Evolutionary conservation across 1,284 basidiomycete species (phyloP).

Genomic region (Farysia itapuensis): DNA sequence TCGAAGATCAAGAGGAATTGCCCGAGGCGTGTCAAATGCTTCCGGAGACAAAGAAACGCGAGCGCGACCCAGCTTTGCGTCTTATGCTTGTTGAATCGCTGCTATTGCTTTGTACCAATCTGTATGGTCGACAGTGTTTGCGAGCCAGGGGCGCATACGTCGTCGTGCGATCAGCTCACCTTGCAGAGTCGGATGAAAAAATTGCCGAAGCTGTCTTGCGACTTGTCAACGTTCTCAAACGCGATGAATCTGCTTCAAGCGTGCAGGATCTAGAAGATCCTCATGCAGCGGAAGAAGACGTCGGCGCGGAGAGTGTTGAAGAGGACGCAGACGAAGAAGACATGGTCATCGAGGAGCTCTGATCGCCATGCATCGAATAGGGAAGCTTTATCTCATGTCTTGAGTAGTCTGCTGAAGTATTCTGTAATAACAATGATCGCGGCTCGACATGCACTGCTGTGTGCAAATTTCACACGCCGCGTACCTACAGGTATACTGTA

Average conservation of each 20-base stretch:
- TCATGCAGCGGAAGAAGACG: constrained; percentile 28
- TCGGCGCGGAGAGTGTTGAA: constrained; percentile 15
- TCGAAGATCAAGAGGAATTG: constrained; percentile 83
- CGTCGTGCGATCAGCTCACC: constrained; percentile 78
- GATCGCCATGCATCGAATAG: too few species aligned
- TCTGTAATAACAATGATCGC: too few species aligned
- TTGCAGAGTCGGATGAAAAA: constrained; percentile 76
- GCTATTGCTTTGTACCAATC: constrained; percentile 82
- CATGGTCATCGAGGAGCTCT: constrained; percentile 54
- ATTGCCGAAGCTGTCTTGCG: constrained; percentile 56
- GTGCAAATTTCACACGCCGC: too few species aligned
- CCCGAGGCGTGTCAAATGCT: constrained; percentile 85
- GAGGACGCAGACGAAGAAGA: constrained; percentile 21
- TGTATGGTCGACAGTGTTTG: constrained; percentile 80
- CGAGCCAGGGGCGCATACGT: constrained; percentile 82
- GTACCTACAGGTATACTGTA: too few species aligned
- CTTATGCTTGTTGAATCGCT: constrained; percentile 86
- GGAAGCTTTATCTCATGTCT: too few species aligned
- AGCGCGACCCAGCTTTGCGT: constrained; percentile 76
- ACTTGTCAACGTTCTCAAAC: constrained; percentile 56
- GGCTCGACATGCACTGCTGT: too few species aligned
- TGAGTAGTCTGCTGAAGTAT: too few species aligned
- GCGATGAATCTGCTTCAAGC: constrained; percentile 52
- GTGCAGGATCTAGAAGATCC: constrained; percentile 38
- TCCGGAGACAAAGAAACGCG: constrained; percentile 78